Evolutionary conservation across 179 eudicot species (phyloP), one percentile per base, ranked within the genome.

Genomic region (Spinacia oleracea): DNA sequence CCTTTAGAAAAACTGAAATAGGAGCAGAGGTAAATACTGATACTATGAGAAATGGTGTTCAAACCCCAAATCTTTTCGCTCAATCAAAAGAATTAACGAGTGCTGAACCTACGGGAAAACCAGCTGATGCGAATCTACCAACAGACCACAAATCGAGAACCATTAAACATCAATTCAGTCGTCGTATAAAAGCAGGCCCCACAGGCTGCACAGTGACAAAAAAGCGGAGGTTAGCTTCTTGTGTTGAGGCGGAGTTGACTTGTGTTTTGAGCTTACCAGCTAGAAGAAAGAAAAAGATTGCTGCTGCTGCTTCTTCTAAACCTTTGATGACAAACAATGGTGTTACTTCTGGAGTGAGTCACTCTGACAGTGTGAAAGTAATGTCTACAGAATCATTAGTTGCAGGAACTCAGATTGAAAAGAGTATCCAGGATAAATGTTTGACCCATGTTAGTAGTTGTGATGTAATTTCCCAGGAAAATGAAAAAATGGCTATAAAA

Each of bases 181-280:
- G 80, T 40, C 84, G 70, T 40, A 58, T 50, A 29, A 84, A 79
- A 80, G 50, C 56, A 0, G 81, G 48, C 16, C 64, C 48, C 18
- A 72, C 81, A 70, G 64, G 48, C 71, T 51, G 74, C 59, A 76
- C 86, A 40, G 72, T 66, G 29, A 45, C 79, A 21, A 88, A 88
- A 76, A 73, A 81, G 40, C 81, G 83, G 81, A 88, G 75, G 78
- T 51, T 86, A 38, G 50, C 80, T 73, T 78, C 85, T 69, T 79
- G 80, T 81, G 51, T 60, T n/a, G 82, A 83, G 45, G 74, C 68
- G 1, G 87, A 85, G 20, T 43, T 81, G 67, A 78, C 77, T 42
- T 80, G 45, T 66, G 85, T 84, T 29, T 74, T 83, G 75, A 82
- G 89, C 83, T 84, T 83, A 62, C 89, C 89, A 11, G 86, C 87